Evolutionary conservation across 805 yeast genomes (phyloP), one percentile per base, ranked within the genome.

Genomic region (Candida jianshihensis): DNA sequence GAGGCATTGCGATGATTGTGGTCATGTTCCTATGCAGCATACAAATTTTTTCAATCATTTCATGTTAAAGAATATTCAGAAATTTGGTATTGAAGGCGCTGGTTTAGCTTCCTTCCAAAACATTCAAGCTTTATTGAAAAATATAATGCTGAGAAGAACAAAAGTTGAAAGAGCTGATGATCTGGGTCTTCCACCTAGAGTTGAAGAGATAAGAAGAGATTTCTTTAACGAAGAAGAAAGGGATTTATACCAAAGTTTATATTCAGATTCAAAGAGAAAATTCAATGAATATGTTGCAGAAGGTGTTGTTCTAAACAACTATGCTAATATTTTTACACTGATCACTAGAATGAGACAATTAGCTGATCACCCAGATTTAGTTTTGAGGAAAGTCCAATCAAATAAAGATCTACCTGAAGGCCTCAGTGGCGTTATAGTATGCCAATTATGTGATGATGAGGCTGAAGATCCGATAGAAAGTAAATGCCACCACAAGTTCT

Each of bases 301-400:
- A 54, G 98, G 98, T 60, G 96, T 92, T 28, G 97, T 92, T 18
- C 66, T 92, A 40, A 92, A 92, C 61, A 92, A 92, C 58, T 92
- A 92, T 62, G 98, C 98, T 31, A 92, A 92, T 53, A 92, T 92
- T 52, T 92, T 92, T 63, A 89, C 97, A 0, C 70, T 92, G 38
- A 89, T 92, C 51, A 92, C 98, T 0, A 69, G 98, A 50, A 94
- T 92, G 98, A 75, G 99, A 51, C 98, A 92, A 60, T 67, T 92
- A 49, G 97, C 98, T 0, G 98, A 92, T 57, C 99, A 92, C 59
- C 99, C 99, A 0, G 99, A 92, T 61, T 66, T 92, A 43, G 97
- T 92, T 1, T 65, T 92, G 54, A 78, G 88, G 47, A 68, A 89
- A 35, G 70, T 79, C 21, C 73, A 73, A 4, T 55, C 57, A 26